phyloP scores from a whole-genome alignment of 306 rosid genomes.

The Argentina anserina region DNA sequence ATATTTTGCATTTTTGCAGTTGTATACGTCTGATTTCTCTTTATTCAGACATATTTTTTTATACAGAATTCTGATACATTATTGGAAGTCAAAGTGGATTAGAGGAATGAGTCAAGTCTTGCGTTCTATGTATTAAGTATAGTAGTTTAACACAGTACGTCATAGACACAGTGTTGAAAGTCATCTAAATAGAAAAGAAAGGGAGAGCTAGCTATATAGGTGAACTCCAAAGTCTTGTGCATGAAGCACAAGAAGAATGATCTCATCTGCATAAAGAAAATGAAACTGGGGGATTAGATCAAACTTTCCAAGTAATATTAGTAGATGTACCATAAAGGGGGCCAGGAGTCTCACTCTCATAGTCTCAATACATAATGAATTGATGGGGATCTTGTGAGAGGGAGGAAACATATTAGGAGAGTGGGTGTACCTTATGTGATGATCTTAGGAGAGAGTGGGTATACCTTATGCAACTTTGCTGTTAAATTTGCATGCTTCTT shows the following conservation, averaged over 20 bases:
- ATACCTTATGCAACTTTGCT: background rate
- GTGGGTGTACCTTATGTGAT: background rate
- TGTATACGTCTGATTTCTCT: no score
- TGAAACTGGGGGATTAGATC: background rate
- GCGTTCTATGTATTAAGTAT: background rate
- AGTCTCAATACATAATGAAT: background rate
- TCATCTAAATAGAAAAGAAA: background rate
- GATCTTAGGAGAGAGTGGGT: background rate
- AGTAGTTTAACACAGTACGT: background rate
- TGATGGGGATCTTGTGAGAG: background rate
- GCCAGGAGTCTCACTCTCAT: background rate
- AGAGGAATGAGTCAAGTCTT: background rate
- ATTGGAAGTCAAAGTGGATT: slow-evolving; percentile 6
- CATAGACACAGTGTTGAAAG: background rate
- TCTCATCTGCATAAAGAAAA: background rate
- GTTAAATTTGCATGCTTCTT: background rate
- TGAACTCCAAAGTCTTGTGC: background rate
- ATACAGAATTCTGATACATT: no score
- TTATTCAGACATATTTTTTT: no score
- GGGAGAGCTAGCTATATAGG: background rate
- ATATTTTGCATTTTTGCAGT: no score
- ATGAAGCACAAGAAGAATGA: slow-evolving; percentile 11
- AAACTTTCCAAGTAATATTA: background rate
- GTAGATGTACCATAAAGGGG: slow-evolving; percentile 1
- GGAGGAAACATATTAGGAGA: background rate